Evolutionary conservation across 2,329 filamentous ascomycete species (phyloP).

Genomic region (Claviceps pusilla): DNA sequence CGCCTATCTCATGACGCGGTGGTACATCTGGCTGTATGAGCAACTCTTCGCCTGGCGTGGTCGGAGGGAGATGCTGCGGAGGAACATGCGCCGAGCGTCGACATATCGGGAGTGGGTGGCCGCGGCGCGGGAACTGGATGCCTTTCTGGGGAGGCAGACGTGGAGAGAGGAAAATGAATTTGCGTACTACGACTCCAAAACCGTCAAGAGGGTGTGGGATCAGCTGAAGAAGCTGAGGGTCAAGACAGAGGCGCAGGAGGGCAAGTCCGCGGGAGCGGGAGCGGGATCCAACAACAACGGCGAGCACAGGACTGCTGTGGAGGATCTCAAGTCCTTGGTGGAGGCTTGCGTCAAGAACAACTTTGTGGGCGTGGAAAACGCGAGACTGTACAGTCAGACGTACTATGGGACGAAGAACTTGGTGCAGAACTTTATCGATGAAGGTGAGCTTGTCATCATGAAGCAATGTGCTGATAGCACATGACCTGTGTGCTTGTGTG

Average conservation of each 20-base stretch:
- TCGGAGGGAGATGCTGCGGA: slow-evolving; percentile 53
- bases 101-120: slow-evolving; percentile 74
- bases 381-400: slow-evolving; percentile 87
- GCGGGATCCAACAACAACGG: neutral
- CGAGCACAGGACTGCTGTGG: slow-evolving; percentile 37
- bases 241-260: slow-evolving; percentile 38
- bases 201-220: slow-evolving; percentile 59
- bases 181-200: slow-evolving; percentile 78
- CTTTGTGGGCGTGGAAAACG: slow-evolving; percentile 88
- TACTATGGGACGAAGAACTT: slow-evolving; percentile 96
- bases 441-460: slow-evolving; percentile 34
- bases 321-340: slow-evolving; percentile 62
- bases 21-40: slow-evolving; percentile 89
- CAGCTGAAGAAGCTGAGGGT: slow-evolving; percentile 55
- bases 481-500: no score
- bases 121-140: slow-evolving; percentile 65
- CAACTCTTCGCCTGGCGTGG: slow-evolving; percentile 84
- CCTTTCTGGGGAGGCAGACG: slow-evolving; percentile 60
- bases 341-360: slow-evolving; percentile 96
- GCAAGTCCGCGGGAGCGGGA: slow-evolving; percentile 16
- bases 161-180: slow-evolving; percentile 70
- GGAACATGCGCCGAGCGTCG: slow-evolving; percentile 53
- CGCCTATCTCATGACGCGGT: slow-evolving; percentile 63
- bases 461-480: neutral
- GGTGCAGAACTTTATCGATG: slow-evolving; percentile 79